Conservation (phyloP, 352 stramenopile genomes). For the Phytophthora foliorum region DNA sequence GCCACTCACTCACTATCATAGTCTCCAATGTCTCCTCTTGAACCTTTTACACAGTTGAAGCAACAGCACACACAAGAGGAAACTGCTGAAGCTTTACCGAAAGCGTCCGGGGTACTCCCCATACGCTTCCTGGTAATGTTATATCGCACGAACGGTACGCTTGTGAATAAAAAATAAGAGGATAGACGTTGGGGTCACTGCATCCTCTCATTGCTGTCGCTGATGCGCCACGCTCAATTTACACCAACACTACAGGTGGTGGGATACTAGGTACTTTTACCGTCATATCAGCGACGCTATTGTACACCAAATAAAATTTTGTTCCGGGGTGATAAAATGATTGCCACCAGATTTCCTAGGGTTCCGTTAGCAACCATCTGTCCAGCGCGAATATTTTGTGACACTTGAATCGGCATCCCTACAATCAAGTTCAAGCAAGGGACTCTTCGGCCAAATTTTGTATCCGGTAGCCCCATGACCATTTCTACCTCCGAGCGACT, state of each 20-base stretch:
- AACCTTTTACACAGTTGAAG: slow-evolving; percentile 22
- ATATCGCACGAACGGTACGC: slow-evolving; percentile 2
- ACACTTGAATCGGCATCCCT: slow-evolving; percentile 14
- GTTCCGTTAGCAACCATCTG: slow-evolving; percentile 27
- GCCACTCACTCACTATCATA: slow-evolving; percentile 19
- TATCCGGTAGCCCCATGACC: slow-evolving; percentile 6
- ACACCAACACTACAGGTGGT: slow-evolving; percentile 1
- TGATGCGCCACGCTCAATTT: neutral
- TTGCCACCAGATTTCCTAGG: slow-evolving; percentile 1
- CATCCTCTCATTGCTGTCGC: neutral
- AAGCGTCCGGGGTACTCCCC: no score
- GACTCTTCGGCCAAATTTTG: no score
- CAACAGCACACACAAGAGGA: no score
- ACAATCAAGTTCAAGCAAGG: slow-evolving; percentile 1
- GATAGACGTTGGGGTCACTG: slow-evolving; percentile 11
- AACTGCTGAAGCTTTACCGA: no score
- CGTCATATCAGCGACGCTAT: slow-evolving; percentile 2
- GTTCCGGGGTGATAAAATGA: slow-evolving; percentile 12
- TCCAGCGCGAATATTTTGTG: slow-evolving; percentile 3
- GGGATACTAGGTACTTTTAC: slow-evolving; percentile 1
- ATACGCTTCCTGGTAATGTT: neutral
- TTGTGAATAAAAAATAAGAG: slow-evolving; percentile 10
- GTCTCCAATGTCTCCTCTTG: slow-evolving; percentile 18
- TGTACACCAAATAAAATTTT: slow-evolving; percentile 5
- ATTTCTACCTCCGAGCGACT: neutral